Base-by-base conservation (phyloP, 2,329 filamentous ascomycete genomes). In the Colletotrichum brevisporum region DNA sequence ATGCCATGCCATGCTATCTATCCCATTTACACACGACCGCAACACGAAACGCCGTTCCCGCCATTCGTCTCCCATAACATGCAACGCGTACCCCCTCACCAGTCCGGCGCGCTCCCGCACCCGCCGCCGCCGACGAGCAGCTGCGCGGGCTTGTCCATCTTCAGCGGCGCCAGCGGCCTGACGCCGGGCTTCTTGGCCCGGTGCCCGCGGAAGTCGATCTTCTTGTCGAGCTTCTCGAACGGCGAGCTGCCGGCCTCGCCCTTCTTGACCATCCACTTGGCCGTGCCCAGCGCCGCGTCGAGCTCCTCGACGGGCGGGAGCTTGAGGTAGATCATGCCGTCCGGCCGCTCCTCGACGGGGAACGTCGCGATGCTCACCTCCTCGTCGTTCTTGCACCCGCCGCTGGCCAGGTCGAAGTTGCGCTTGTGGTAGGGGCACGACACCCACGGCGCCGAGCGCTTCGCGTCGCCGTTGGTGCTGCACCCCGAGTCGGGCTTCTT, bases 381-480 rank as follows among this genome's bases (percentile, higher is more conserved):
- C 41, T 87, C 85, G 78, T 97, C 94, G 76, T 91, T 95, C 60
- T 86, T 88, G 81, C 94, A 97, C 18, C 87, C 85, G 2, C 94
- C 94, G 0, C 88, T 86, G 47, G 85, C 86, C 51, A 97, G 89
- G 76, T 94, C 90, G 78, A 92, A 97, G 82, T 97, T 97, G 73
- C 94, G 90, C 84, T 97, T 97, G 84, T 97, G 94, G 79, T 92
- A 90, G 0, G 94, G 94, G 76, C 94, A 97, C 1, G 91, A 94
- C 18, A 97, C 89, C 91, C 92, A 97, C n/a, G 94, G 90, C 69
- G 76, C 70, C 50, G 67, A 70, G 12, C 65, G 70, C 27, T 68
- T 64, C 18, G 80, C 78, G 43, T 82, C 67, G 27, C 82, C 80
- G 58, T 70, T 69, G 52, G 59, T 52, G 47, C 50, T 56, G 47